These are phyloP conservation scores for Mrakia blollopis DNA, from an alignment of 768 basidiomycete genomes.

Conservation along the genomic window DNA sequence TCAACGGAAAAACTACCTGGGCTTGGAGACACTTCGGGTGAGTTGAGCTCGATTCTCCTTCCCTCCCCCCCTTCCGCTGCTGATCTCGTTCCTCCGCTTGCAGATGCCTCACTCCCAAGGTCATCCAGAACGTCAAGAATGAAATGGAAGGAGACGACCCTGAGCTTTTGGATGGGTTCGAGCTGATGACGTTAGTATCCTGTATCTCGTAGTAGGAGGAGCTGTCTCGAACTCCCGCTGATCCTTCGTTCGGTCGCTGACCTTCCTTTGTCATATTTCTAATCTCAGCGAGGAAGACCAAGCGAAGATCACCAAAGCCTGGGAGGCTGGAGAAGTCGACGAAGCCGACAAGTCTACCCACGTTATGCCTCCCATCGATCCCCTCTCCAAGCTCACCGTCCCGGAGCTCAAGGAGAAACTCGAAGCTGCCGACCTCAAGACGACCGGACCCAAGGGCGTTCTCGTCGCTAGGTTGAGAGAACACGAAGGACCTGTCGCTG, in stretches of 20 bases:
- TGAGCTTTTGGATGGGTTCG: conserved; percentile 5
- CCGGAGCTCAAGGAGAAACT: conserved; percentile 6
- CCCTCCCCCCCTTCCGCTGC: neutral
- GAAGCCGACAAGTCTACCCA: conserved; percentile 2
- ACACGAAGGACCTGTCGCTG: neutral
- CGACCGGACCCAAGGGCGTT: neutral
- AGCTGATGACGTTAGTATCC: neutral
- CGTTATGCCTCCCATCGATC: neutral
- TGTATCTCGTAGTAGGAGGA: no score
- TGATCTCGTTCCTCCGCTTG: neutral
- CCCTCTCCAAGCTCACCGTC: neutral
- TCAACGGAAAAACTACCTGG: conserved; percentile 9
- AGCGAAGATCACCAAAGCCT: neutral
- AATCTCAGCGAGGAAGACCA: neutral
- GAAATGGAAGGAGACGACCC: conserved; percentile 1
- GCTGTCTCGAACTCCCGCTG: neutral
- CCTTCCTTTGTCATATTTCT: neutral
- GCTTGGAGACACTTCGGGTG: neutral
- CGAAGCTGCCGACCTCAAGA: neutral
- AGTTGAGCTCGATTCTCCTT: neutral
- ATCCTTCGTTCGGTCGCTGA: neutral
- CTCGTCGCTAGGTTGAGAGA: neutral
- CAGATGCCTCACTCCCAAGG: neutral
- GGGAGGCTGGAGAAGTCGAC: neutral
- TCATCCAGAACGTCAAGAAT: neutral